Evolutionary conservation across 2,329 filamentous ascomycete species (phyloP).

Genomic region (Penicillium expansum): DNA sequence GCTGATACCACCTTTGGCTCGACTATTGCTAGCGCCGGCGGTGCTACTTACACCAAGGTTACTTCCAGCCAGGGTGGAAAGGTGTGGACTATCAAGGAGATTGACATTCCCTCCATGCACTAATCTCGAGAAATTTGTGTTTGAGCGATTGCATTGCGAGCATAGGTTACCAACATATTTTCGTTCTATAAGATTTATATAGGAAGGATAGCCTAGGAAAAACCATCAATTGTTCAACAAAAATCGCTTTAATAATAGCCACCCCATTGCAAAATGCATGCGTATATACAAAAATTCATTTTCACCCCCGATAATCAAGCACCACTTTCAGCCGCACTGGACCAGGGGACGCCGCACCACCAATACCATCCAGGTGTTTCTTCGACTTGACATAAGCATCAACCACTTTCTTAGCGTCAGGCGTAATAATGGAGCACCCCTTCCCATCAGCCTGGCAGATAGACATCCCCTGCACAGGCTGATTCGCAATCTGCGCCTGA

Average conservation of each 20-base stretch:
- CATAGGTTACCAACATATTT: not conserved
- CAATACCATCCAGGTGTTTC: constrained; percentile 34
- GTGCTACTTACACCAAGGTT: constrained; percentile 37
- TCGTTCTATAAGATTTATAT: not conserved
- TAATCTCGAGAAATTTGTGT: not conserved
- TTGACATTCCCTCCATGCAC: constrained; percentile 37
- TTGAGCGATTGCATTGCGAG: not conserved
- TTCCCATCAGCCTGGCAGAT: constrained; percentile 29
- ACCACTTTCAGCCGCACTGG: constrained; percentile 30
- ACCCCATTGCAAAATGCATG: not conserved
- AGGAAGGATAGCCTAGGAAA: not conserved
- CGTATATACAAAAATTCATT: constrained; percentile 3
- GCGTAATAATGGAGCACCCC: constrained; percentile 32
- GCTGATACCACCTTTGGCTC: constrained; percentile 29
- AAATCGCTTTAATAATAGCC: not conserved
- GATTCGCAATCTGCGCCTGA: constrained; percentile 31
- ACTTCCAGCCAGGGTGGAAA: constrained; percentile 36
- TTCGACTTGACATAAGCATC: constrained; percentile 30
- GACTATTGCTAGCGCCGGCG: constrained; percentile 27
- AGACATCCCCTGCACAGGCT: constrained; percentile 35
- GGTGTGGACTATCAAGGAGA: constrained; percentile 39
- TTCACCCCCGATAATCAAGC: constrained; percentile 29
- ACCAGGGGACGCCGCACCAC: constrained; percentile 31
- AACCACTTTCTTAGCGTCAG: constrained; percentile 21
- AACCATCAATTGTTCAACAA: not conserved